Percentiles rank a stretch among this genome's conserved stretches.
These are phyloP conservation scores for Inonotus hispidus DNA, from an alignment of 1,284 basidiomycete species.

Conservation along the genomic window DNA sequence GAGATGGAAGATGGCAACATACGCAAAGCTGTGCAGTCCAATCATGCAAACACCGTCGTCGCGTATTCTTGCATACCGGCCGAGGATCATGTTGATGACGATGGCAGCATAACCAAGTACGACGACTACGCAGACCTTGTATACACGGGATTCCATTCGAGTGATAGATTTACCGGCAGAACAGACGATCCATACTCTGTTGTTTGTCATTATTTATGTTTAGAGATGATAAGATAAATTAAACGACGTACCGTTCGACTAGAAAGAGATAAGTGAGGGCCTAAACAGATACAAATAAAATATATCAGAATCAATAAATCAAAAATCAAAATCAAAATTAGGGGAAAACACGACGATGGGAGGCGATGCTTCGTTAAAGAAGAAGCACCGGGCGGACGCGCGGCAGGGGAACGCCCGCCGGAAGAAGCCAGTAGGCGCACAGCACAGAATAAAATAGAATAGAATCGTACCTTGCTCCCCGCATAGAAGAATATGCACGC, in stretches of 20 bases:
- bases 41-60: constrained; percentile 38
- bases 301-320: neutral
- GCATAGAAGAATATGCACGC: constrained; percentile 17
- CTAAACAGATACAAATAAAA: neutral
- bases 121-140: constrained; percentile 29
- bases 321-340: neutral
- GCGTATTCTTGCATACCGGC: constrained; percentile 34
- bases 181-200: constrained; percentile 16
- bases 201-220: neutral
- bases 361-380: neutral
- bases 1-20: constrained; percentile 9
- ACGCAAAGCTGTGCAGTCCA: constrained; percentile 34
- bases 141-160: constrained; percentile 30
- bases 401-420: neutral
- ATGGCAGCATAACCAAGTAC: constrained; percentile 31
- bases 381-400: neutral
- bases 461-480: constrained; percentile 14
- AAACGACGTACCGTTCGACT: constrained; percentile 13
- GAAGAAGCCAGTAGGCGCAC: neutral
- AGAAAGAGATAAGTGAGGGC: constrained; percentile 18
- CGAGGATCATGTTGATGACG: constrained; percentile 30
- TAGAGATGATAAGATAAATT: neutral
- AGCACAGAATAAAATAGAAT: too few relatives aligned
- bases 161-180: constrained; percentile 16
- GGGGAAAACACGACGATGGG: neutral